Conservation (phyloP, 441 rosid genomes). For the Eruca vesicaria region DNA sequence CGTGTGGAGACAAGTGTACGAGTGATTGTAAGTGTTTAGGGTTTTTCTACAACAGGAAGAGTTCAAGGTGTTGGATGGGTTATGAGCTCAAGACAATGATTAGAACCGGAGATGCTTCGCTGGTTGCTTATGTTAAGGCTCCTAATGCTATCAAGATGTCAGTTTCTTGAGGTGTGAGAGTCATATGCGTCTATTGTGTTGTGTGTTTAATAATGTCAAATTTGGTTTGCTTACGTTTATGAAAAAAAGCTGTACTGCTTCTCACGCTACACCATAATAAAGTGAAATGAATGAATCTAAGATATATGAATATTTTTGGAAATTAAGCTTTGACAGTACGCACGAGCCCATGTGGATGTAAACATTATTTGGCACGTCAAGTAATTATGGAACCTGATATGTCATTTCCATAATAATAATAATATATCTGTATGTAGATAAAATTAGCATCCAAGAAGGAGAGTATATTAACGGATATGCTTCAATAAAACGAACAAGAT, state of each 20-base stretch:
- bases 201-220: not conserved
- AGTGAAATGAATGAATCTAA: not conserved
- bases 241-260: not conserved
- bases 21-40: too few relatives aligned
- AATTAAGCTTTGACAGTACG: not conserved
- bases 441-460: not conserved
- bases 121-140: constrained; percentile 53
- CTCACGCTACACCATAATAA: not conserved
- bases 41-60: too few relatives aligned
- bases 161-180: constrained; percentile 20
- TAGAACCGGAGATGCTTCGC: constrained; percentile 50
- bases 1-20: constrained; percentile 59
- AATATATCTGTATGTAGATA: not conserved
- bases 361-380: not conserved
- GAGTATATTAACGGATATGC: not conserved
- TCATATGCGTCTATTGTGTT: not conserved
- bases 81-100: constrained; percentile 61
- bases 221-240: not conserved
- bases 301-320: not conserved
- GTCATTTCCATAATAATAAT: not conserved
- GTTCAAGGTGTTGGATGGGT: constrained; percentile 72
- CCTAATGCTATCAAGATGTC: constrained; percentile 32
- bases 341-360: not conserved
- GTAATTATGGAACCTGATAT: not conserved
- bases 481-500: not conserved